Evolutionary conservation across 257 asterid genomes (phyloP).

Genomic region (Ocimum tenuiflorum): DNA sequence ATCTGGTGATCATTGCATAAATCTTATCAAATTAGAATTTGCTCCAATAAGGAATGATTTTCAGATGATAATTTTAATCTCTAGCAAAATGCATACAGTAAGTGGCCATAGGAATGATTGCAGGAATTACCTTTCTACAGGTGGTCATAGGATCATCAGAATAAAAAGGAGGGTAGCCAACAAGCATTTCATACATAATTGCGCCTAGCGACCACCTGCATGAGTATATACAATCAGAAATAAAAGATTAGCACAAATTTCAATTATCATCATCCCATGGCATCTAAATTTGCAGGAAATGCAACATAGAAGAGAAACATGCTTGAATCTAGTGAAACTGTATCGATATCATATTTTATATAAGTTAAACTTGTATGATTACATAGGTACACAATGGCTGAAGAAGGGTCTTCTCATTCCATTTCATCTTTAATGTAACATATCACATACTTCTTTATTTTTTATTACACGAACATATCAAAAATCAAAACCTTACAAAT

Average conservation of each 20-base stretch:
- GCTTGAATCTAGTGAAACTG: not conserved
- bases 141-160: conserved; percentile 59
- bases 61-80: not conserved
- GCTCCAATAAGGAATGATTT: conserved; percentile 7
- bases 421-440: not conserved
- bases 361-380: not conserved
- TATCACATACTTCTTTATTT: too few relatives aligned
- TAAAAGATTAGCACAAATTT: not conserved
- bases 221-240: conserved; percentile 11
- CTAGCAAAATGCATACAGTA: not conserved
- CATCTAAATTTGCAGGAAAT: conserved; percentile 4
- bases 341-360: not conserved
- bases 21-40: conserved; percentile 13
- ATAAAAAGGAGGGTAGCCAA: conserved; percentile 61
- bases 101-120: too few relatives aligned
- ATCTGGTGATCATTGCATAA: conserved; percentile 47
- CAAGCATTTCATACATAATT: conserved; percentile 67
- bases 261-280: not conserved
- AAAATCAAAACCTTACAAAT: not conserved
- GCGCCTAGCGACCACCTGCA: conserved; percentile 70
- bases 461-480: too few relatives aligned
- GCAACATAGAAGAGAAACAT: not conserved
- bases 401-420: not conserved
- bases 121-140: conserved; percentile 49
- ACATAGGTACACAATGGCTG: not conserved